These are phyloP conservation scores for Hypericum perforatum DNA, from an alignment of 345 rosid species.

Conservation along the genomic window DNA sequence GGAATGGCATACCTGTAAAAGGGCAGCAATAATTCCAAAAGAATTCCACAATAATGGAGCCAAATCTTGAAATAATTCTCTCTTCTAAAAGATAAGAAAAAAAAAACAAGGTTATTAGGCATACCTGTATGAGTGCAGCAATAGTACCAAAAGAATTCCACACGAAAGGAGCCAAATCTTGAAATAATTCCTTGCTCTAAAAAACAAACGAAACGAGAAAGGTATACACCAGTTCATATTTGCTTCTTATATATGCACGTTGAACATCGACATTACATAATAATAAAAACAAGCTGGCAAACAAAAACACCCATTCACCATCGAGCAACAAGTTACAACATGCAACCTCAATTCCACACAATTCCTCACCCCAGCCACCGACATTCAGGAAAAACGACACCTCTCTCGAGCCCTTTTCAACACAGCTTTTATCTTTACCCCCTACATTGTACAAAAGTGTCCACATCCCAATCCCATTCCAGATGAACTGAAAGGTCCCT, in stretches of 20 bases:
- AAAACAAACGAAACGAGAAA: constrained; percentile 13
- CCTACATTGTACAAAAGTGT: too few relatives aligned
- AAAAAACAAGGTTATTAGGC: constrained; percentile 26
- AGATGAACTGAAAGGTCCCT: too few relatives aligned
- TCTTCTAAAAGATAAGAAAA: constrained; percentile 44
- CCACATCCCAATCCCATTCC: too few relatives aligned
- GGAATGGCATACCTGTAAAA: constrained; percentile 52
- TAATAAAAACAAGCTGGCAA: constrained; percentile 9
- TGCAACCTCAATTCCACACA: too few relatives aligned
- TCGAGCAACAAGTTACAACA: background rate
- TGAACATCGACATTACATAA: constrained; percentile 21
- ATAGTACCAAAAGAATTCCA: constrained; percentile 25
- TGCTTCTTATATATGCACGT: constrained; percentile 1
- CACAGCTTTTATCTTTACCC: too few relatives aligned
- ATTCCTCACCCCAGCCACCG: too few relatives aligned
- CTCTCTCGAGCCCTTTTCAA: too few relatives aligned
- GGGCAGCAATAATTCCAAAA: constrained; percentile 70
- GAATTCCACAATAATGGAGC: constrained; percentile 91
- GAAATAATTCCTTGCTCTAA: constrained; percentile 29
- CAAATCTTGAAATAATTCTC: constrained; percentile 93
- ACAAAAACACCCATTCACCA: constrained; percentile 8
- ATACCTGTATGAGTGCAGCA: constrained; percentile 26
- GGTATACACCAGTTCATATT: constrained; percentile 25
- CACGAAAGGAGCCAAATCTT: constrained; percentile 27
- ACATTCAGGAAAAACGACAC: too few relatives aligned